phyloP scores from a whole-genome alignment of 148 eudicot genomes.

The Diospyros lotus region DNA sequence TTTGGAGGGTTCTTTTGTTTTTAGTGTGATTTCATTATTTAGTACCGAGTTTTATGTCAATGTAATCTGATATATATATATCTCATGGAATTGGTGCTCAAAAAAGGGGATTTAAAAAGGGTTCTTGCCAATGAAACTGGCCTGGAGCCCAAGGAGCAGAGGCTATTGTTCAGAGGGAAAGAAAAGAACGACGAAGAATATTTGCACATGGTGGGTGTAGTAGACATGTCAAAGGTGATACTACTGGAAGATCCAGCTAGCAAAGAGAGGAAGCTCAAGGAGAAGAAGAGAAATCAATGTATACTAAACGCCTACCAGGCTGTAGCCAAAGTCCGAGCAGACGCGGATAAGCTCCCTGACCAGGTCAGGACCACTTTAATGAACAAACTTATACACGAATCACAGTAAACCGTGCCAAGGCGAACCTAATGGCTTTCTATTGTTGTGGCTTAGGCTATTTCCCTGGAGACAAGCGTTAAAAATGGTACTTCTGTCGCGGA shows the following conservation, averaged over 20 bases:
- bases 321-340: constrained; percentile 15
- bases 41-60: neutral
- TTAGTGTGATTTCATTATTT: neutral
- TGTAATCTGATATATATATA: neutral
- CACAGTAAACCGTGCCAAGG: neutral
- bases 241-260: constrained; percentile 27
- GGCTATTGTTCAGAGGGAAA: constrained; percentile 29
- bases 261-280: constrained; percentile 20
- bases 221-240: constrained; percentile 29
- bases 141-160: constrained; percentile 21
- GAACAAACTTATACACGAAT: neutral
- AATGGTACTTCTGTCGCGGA: constrained; percentile 12
- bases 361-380: constrained; percentile 14
- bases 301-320: constrained; percentile 12
- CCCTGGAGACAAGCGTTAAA: constrained; percentile 8
- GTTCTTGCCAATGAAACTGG: constrained; percentile 21
- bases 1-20: neutral
- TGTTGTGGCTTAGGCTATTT: constrained; percentile 15
- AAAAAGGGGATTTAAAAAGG: constrained; percentile 23
- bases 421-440: neutral
- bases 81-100: neutral
- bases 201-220: constrained; percentile 23
- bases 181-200: constrained; percentile 22
- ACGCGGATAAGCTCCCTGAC: constrained; percentile 19
- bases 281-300: constrained; percentile 15